Conservation (phyloP, 371 early-diverging fungal species). For the Syncephalastrum racemosum region DNA sequence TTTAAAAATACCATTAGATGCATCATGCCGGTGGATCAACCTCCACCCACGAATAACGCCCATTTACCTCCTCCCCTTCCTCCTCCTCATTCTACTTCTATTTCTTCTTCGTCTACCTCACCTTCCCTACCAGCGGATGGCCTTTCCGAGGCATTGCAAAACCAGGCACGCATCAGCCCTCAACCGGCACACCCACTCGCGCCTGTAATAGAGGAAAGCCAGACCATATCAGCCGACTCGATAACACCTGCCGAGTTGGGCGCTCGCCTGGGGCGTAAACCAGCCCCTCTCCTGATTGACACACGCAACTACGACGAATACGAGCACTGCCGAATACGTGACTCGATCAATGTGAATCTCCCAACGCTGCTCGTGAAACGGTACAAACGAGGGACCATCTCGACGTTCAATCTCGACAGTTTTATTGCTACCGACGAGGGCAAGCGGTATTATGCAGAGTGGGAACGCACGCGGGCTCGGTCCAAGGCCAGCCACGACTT, state of each 20-base stretch:
- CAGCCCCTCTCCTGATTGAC: slow-evolving; percentile 42
- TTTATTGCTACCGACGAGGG: slow-evolving; percentile 64
- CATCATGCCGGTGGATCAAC: too few relatives aligned
- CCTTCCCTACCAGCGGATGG: neutral
- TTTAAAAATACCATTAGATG: too few relatives aligned
- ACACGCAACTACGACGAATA: slow-evolving; percentile 35
- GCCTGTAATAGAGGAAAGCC: neutral
- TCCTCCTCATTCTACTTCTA: too few relatives aligned
- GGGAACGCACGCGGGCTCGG: slow-evolving; percentile 15
- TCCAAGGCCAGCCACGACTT: slow-evolving; percentile 15
- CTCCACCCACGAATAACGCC: too few relatives aligned
- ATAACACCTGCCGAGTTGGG: neutral
- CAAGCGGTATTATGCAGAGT: slow-evolving; percentile 29
- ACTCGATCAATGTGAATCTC: slow-evolving; percentile 58
- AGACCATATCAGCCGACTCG: neutral
- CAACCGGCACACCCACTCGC: neutral
- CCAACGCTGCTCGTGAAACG: slow-evolving; percentile 60
- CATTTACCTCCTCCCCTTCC: too few relatives aligned
- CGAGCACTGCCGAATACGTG: slow-evolving; percentile 30
- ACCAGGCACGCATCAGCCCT: slow-evolving; percentile 7
- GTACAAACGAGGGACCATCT: slow-evolving; percentile 56
- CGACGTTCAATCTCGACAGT: slow-evolving; percentile 59
- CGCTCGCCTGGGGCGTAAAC: neutral
- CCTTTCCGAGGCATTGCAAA: slow-evolving; percentile 8
- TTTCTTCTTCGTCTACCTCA: neutral